phyloP scores from a whole-genome alignment of 352 stramenopile genomes.

The Pythium chondricola region DNA sequence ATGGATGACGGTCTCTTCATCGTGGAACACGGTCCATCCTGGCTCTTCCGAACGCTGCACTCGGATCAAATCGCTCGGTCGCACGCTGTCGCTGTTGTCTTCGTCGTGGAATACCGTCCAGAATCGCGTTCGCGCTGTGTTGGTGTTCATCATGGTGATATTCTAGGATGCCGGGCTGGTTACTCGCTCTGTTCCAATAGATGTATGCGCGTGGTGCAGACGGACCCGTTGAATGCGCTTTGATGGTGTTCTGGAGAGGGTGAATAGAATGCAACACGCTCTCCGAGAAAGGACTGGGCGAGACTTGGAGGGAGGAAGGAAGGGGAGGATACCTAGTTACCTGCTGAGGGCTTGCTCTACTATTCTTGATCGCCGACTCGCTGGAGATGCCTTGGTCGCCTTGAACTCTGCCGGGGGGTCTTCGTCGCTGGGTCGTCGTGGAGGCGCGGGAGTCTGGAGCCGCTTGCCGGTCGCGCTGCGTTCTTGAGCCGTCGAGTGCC shows the following conservation, averaged over 20 bases:
- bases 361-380: too few species aligned
- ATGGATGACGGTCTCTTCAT: background rate
- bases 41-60: background rate
- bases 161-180: too few species aligned
- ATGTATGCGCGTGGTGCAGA: background rate
- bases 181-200: background rate
- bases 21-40: conserved; percentile 9
- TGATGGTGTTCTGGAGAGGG: too few species aligned
- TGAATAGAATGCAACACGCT: background rate
- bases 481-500: conserved; percentile 1
- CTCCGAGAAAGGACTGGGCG: background rate
- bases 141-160: background rate
- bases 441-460: background rate
- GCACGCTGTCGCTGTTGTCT: background rate
- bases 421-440: background rate
- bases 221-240: background rate
- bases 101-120: background rate
- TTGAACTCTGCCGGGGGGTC: background rate
- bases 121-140: background rate
- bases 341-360: background rate
- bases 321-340: background rate
- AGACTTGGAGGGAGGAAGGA: background rate
- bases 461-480: background rate
- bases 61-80: conserved; percentile 14
- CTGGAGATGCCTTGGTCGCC: background rate